Base-by-base conservation (phyloP, 1,284 basidiomycete species). In the Cryptococcus maquisensis region DNA sequence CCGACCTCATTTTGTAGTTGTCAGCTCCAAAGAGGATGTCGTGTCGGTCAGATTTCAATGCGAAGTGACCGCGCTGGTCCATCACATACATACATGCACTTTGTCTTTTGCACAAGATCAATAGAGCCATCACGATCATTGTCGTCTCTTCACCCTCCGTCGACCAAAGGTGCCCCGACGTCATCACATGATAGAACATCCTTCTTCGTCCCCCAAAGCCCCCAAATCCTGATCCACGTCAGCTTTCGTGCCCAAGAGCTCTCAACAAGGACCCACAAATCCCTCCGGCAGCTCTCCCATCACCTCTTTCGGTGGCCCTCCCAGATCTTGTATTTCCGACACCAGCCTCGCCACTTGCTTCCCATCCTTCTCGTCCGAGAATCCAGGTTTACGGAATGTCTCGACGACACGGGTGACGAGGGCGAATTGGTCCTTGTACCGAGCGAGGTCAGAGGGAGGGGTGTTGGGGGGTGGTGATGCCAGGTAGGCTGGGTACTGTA, bases 231-330 rank as follows among this genome's bases (percentile, higher is more conserved):
- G 24, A 8, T 9, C 10, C 9, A 24, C 8, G 53, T 12, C 21
- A 47, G 13, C 36, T 49, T 24, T 45, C n/a, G 23, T 60, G 38
- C 50, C 48, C 48, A 13, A 16, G 12, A 8, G 12, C 39, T 3
- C 9, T 40, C 39, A n/a, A 16, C 12, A 20, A 24, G 1, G 20
- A 70, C 77, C 69, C 60, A 77, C 83, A 50, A 88, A 78, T 20
- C 87, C 90, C 4, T 90, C 83, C 0, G 93, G 93, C 62, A 97
- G 80, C 4, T 89, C 86, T 2, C 94, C 95, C 84, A 96, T 90
- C 52, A 98, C 84, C 69, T 94, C 90, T 48, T 84, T 76, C 0
- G 94, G 94, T 0, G 94, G 94, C 12, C 89, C 84, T 3, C 95
- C 94, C 55, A 86, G 81, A 32, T 73, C 72, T 54, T 73, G 72